Conservation (phyloP, 2,329 filamentous ascomycete genomes). For the Colletotrichum somersetense region DNA sequence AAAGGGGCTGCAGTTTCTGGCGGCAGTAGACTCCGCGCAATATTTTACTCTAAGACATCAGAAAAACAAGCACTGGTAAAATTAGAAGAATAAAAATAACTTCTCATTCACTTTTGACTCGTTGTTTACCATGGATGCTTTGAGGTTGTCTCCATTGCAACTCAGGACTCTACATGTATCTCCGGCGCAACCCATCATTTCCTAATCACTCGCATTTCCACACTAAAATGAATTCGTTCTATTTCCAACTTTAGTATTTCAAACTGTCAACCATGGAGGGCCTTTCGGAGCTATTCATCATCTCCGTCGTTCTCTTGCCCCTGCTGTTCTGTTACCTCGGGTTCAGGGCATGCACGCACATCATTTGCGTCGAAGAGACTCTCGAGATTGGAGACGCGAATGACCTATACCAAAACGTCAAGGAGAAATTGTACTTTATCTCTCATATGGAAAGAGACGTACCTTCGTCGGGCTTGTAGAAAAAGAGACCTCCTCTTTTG, state of each 20-base stretch:
- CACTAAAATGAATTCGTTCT: background rate
- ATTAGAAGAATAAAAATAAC: too few relatives aligned
- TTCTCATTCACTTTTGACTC: background rate
- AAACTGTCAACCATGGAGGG: background rate
- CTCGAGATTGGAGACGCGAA: background rate
- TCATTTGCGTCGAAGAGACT: background rate
- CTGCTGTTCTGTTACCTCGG: background rate
- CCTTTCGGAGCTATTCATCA: background rate
- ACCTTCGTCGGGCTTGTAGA: too few relatives aligned
- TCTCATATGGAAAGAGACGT: too few relatives aligned
- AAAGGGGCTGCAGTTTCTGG: background rate
- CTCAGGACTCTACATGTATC: background rate
- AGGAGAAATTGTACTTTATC: fast-evolving
- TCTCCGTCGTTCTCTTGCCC: background rate
- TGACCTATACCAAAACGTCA: too few relatives aligned
- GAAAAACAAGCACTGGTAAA: too few relatives aligned
- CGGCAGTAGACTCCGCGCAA: background rate
- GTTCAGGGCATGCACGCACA: background rate
- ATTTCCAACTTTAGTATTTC: fast-evolving
- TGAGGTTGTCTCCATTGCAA: background rate
- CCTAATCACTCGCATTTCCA: background rate
- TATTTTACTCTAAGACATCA: too few relatives aligned
- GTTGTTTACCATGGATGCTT: background rate
- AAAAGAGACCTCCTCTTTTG: background rate
- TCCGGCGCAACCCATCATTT: background rate